phyloP scores from a whole-genome alignment of 345 rosid genomes.

The Kernera saxatilis region DNA sequence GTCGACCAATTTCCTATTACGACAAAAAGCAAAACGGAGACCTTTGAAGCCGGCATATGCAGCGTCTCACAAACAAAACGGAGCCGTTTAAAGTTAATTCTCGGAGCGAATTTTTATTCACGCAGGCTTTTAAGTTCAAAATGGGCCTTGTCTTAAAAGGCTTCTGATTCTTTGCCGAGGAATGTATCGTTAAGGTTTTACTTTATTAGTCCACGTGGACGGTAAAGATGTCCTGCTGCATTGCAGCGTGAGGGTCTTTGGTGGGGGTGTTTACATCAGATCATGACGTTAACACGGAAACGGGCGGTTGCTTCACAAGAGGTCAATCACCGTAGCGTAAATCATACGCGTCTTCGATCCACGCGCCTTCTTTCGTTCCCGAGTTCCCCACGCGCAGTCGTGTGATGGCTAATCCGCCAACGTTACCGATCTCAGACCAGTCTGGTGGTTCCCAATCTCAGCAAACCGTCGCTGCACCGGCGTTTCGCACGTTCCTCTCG shows the following conservation, averaged over 20 bases:
- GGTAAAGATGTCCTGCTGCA: neutral
- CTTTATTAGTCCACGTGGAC: slow-evolving; percentile 16
- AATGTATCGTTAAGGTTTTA: neutral
- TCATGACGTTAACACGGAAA: slow-evolving; percentile 10
- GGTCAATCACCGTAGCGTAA: neutral
- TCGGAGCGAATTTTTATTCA: no score
- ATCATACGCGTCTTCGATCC: neutral
- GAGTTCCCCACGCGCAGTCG: slow-evolving; percentile 20
- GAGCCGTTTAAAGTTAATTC: neutral
- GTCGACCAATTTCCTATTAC: neutral
- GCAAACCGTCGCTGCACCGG: slow-evolving; percentile 46
- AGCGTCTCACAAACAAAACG: neutral
- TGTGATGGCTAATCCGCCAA: slow-evolving; percentile 19
- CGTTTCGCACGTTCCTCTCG: slow-evolving; percentile 59
- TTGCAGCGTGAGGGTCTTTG: neutral
- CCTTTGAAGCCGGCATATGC: neutral
- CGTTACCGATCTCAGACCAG: slow-evolving; percentile 29
- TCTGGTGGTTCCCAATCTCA: slow-evolving; percentile 42
- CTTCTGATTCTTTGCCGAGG: neutral
- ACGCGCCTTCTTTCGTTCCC: slow-evolving; percentile 22
- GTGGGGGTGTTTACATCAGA: neutral
- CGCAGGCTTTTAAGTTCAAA: neutral
- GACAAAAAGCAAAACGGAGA: neutral
- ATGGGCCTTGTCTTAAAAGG: neutral
- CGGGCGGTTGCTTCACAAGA: neutral